Conservation (phyloP, 352 stramenopile genomes). For the Labyrinthula sp. region DNA sequence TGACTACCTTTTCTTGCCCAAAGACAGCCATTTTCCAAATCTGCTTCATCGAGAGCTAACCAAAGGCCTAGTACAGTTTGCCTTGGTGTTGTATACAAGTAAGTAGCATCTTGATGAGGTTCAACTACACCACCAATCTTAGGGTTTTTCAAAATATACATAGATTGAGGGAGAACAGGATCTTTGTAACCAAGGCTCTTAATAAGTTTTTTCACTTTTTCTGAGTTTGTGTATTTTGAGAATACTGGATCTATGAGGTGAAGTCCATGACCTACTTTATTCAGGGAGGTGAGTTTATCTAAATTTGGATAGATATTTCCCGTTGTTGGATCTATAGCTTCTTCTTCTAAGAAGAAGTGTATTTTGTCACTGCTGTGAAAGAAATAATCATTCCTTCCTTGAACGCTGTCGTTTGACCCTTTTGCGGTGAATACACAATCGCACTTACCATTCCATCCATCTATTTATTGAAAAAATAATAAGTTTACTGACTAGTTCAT, state of each 20-base stretch:
- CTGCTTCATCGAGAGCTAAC: constrained; percentile 80
- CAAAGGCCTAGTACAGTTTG: constrained; percentile 80
- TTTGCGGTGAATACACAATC: constrained; percentile 41
- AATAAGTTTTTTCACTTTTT: constrained; percentile 47
- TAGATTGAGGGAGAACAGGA: constrained; percentile 68
- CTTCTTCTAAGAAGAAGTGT: constrained; percentile 77
- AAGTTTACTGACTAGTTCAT: constrained; percentile 11
- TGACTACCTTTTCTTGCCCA: constrained; percentile 71
- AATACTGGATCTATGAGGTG: constrained; percentile 66
- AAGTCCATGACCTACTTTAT: constrained; percentile 84
- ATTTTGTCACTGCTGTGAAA: constrained; percentile 64
- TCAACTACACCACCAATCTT: constrained; percentile 70
- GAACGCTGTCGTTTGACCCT: constrained; percentile 36
- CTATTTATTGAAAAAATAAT: no score
- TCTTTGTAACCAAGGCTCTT: constrained; percentile 57
- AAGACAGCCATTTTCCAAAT: constrained; percentile 74
- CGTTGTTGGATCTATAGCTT: constrained; percentile 37
- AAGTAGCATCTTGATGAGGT: constrained; percentile 83
- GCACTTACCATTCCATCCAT: constrained; percentile 4
- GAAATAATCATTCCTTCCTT: constrained; percentile 71
- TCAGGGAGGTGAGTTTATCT: constrained; percentile 64
- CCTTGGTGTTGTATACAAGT: constrained; percentile 73
- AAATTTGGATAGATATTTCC: constrained; percentile 36
- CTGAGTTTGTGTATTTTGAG: constrained; percentile 51
- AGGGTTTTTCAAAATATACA: constrained; percentile 93